phyloP scores from a whole-genome alignment of 306 rosid genomes.

The Prunus fruticosa region DNA sequence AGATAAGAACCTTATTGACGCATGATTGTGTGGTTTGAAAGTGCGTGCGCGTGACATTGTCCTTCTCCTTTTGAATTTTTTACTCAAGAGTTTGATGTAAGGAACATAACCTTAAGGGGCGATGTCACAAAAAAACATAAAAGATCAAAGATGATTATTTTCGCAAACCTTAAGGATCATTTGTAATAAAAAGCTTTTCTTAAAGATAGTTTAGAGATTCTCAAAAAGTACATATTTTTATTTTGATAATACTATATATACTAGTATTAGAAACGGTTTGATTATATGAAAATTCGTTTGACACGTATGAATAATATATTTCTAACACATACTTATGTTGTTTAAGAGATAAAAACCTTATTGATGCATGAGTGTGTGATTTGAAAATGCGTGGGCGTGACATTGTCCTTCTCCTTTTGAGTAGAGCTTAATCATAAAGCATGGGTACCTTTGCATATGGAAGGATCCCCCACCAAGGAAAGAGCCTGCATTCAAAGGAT shows the following conservation, averaged over 20 bases:
- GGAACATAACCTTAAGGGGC: no score
- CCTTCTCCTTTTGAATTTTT: background rate
- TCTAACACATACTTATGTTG: background rate
- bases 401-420: background rate
- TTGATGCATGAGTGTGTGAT: background rate
- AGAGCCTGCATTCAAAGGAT: background rate
- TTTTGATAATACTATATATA: no score
- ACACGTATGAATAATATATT: background rate
- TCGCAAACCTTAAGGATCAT: accelerated
- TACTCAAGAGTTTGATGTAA: background rate
- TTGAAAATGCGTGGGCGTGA: background rate
- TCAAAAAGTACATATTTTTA: no score
- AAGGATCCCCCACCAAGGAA: background rate
- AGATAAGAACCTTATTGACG: background rate
- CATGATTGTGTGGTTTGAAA: background rate
- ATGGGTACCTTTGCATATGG: background rate
- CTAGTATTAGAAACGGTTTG: no score
- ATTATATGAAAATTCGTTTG: background rate
- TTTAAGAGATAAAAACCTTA: background rate
- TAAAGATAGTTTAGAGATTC: no score
- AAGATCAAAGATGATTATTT: no score
- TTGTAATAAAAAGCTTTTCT: no score
- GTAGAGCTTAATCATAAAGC: background rate
- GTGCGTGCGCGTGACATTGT: background rate
- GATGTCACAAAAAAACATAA: no score